Evolutionary conservation across 164 flowering plant genomes (phyloP).

Genomic region (Stephania japonica): DNA sequence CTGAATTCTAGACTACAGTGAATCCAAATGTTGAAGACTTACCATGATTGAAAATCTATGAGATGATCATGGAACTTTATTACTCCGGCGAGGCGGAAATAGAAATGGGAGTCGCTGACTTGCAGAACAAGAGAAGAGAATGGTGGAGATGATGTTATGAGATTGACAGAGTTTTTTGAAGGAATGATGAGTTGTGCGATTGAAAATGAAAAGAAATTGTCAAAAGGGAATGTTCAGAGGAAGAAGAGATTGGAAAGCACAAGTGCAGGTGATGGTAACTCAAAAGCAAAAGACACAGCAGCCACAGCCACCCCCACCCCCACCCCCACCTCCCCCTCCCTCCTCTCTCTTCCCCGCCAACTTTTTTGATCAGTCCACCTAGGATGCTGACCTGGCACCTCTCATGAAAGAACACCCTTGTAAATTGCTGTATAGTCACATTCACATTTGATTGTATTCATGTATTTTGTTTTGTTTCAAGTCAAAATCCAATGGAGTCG

Average conservation of each 20-base stretch:
- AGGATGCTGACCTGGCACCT: conserved; percentile 48
- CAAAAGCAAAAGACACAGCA: conserved; percentile 35
- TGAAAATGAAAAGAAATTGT: conserved; percentile 20
- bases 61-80: conserved; percentile 28
- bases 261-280: conserved; percentile 34
- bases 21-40: conserved; percentile 12
- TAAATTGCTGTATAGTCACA: neutral
- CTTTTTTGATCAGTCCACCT: conserved; percentile 30
- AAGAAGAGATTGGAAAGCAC: conserved; percentile 28
- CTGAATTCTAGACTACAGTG: neutral
- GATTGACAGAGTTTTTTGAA: conserved; percentile 8
- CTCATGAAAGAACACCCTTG: neutral
- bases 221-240: conserved; percentile 22
- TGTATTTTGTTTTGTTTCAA: neutral
- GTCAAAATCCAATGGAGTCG: neutral
- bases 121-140: conserved; percentile 2
- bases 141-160: conserved; percentile 9
- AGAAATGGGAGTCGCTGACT: neutral
- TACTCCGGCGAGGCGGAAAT: conserved; percentile 5
- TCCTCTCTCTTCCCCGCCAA: conserved; percentile 24
- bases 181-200: conserved; percentile 23
- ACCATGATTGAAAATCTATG: conserved; percentile 34
- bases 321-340: conserved; percentile 13
- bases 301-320: conserved; percentile 19
- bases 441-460: neutral